Conservation (phyloP, 78 protist species). For the slime mould (Dictyostelium discoideum) region dicty_2.7 NC_007091.3:2474501-2475000, state of each 20-base stretch:
- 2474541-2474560: slow-evolving; percentile 43
- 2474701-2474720: background rate
- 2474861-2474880: slow-evolving; percentile 28
- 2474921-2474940: background rate
- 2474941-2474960: background rate
- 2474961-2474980: background rate
- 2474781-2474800: background rate
- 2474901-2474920: slow-evolving; percentile 67
- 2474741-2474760: background rate
- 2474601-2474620: slow-evolving; percentile 6
- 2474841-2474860: slow-evolving; percentile 46
- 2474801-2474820: slow-evolving; percentile 13
- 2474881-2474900: slow-evolving; percentile 9
- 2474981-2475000: slow-evolving; percentile 69
- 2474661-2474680: slow-evolving; percentile 3
- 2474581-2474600: background rate
- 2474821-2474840: background rate
- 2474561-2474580: slow-evolving; percentile 40
- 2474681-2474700: background rate
- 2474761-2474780: background rate
- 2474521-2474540: slow-evolving; percentile 68
- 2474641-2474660: slow-evolving; percentile 19
- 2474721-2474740: background rate
- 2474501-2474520: slow-evolving; percentile 65
- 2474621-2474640: slow-evolving; percentile 37